Evolutionary conservation across 306 rosid species (phyloP).

Genomic region (Pyrus betulifolia): DNA sequence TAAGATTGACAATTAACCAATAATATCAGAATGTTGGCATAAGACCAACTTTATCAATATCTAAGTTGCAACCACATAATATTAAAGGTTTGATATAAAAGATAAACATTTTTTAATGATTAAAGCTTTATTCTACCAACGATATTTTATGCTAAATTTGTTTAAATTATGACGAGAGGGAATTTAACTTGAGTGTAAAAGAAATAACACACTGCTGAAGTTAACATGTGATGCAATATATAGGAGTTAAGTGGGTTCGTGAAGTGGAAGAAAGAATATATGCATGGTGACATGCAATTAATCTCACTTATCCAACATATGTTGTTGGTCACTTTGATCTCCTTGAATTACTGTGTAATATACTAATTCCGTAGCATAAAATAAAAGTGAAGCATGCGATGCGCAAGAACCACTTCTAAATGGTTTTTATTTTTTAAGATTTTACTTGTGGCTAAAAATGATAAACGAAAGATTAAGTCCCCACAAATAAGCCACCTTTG

Average conservation of each 20-base stretch:
- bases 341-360: neutral
- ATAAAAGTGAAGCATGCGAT: neutral
- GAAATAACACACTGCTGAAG: neutral
- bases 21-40: neutral
- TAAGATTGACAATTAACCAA: too few relatives aligned
- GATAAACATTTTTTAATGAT: neutral
- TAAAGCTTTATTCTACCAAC: too few relatives aligned
- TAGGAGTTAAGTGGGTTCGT: neutral
- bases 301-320: neutral
- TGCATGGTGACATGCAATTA: neutral
- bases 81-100: too few relatives aligned
- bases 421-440: too few relatives aligned
- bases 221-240: constrained; percentile 19
- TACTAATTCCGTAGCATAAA: neutral
- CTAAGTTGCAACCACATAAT: neutral
- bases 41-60: neutral
- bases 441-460: neutral
- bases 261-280: neutral
- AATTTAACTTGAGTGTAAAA: too few relatives aligned
- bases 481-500: neutral
- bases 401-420: neutral
- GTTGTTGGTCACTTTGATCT: neutral
- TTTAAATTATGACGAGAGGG: too few relatives aligned
- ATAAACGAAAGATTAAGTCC: neutral
- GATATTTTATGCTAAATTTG: neutral